Evolutionary conservation across 1,284 basidiomycete species (phyloP), one percentile per base, ranked within the genome.

Genomic region (Cryptococcus floricola): DNA sequence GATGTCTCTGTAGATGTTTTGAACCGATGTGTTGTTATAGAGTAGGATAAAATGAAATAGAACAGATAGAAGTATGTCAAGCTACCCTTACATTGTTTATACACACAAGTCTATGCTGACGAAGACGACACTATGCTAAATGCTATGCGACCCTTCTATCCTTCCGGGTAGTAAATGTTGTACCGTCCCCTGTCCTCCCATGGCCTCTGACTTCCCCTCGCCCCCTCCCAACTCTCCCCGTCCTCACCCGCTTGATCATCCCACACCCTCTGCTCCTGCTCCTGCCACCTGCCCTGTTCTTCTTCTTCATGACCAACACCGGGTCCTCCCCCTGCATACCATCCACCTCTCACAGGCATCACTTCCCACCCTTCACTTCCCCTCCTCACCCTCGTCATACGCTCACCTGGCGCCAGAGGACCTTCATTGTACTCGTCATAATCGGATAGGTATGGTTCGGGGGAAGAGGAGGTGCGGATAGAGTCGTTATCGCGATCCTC

Each of bases 381-480:
- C 56, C 64, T 52, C 47, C 70, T 61, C 14, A 70, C 57, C 48
- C 60, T 57, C 14, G 58, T 49, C 25, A 62, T 44, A 38, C 60
- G 48, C 37, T 62, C 51, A 19, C 57, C 57, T 6, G 23, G n/a
- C 25, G 31, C 34, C 31, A 62, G 38, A 12, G 63, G 66, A 28
- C 60, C 67, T 23, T 69, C 68, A 19, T 78, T 75, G 18, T 77
- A 75, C 37, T 80, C 78, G 54, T 79, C 80, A 45, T 79, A 78
- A 61, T 76, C 71, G 38, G 71, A 75, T 52, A 73, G 64, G 61
- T 75, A 71, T 38, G 48, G 64, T 65, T 74, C 69, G 37, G 75
- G 75, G 57, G 55, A 76, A 41, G 55, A 65, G 39, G 63, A 54
- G 27, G 27, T 48, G 27, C 48, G 39, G 16, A 46, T 28, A 7